Evolutionary conservation across 371 early-diverging fungal genomes (phyloP), one percentile per base, ranked within the genome.

Genomic region (Syncephalastrum racemosum): DNA sequence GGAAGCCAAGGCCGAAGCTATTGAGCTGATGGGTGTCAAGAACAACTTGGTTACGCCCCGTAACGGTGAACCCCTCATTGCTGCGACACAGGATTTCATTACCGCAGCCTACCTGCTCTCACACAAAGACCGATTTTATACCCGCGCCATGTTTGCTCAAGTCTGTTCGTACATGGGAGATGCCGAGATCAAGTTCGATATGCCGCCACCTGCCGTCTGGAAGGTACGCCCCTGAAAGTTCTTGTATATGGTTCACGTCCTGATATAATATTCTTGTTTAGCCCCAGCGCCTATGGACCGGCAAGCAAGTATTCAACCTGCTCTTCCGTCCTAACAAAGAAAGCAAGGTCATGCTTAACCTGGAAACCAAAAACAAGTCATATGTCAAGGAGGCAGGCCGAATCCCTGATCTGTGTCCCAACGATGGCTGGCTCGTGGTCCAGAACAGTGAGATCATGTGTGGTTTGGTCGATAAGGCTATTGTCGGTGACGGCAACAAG

Each of bases 41-140:
- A 92, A 97, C 67, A 99, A 99, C 66, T 76, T 99, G 61, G 94
- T 98, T 3, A 99, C 99, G 0, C 98, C 99, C 8, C 88, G 98
- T 70, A 96, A 97, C 83, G 98, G 99, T 51, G 95, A 99, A 71
- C 99, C 98, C 1, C 75, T 99, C 44, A 95, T 99, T 80, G 99
- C 98, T 18, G 97, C 98, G 27, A 99, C 96, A 23, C 99, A 99
- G 77, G 99, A 99, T 88, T 99, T 99, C 81, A 95, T 99, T 62
- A 99, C 99, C 4, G 95, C 96, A 1, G 83, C 94, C 8, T 99
- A 95, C 67, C 77, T 99, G 49, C 71, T 99, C 45, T 94, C 99
- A 6, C 81, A 88, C 63, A 92, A 92, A 70, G 98, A 99, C 71
- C 80, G 85, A 12, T 98, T 99, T 71, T 98, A 96, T 79, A 90